Base-by-base conservation (phyloP, 495 filamentous ascomycete species). In the Annulohypoxylon moriforme region DNA sequence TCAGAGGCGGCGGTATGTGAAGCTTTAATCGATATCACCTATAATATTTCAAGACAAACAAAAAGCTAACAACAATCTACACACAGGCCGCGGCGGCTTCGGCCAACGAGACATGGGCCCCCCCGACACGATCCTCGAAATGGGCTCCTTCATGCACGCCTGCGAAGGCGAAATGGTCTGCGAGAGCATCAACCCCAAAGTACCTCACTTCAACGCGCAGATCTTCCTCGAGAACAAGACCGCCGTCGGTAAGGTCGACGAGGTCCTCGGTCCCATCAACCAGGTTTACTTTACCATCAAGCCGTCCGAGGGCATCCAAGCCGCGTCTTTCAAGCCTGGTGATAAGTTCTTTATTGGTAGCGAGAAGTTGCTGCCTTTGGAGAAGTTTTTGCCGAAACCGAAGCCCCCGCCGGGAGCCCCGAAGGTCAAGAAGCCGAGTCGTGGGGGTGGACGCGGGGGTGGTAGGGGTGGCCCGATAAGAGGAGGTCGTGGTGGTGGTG, bases 141-240 rank as follows among this genome's bases (percentile, higher is more conserved):
- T 99, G 91, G 96, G 96, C 77, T 86, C 88, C 72, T 95, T 98
- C 81, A 81, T 98, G 77, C 96, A 99, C 82, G 89, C 93, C 38
- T 94, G 92, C 81, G 96, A 99, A 81, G 95, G 96, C 76, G 96
- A 99, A 81, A 93, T 99, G 83, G 89, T 99, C 68, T 97, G 94
- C 90, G 88, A 92, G 82, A 94, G 92, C 60, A 89, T 91, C 80
- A 98, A 97, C 85, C 85, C 92, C 62, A 98, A 98, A 84, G 91
- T 99, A 59, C 96, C 96, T 50, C 97, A 98, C 82, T 99, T 99
- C 90, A 98, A 98, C 84, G 96, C 96, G 40, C 94, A 93, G 57
- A 97, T 98, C 76, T 99, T 94, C 85, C 90, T 98, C 57, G 94
- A 99, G 87, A 98, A 98, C 85, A 98, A 98, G 89, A 91, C 93